Evolutionary conservation across 2,329 filamentous ascomycete species (phyloP).

Genomic region (Microsporum ferrugineum): DNA sequence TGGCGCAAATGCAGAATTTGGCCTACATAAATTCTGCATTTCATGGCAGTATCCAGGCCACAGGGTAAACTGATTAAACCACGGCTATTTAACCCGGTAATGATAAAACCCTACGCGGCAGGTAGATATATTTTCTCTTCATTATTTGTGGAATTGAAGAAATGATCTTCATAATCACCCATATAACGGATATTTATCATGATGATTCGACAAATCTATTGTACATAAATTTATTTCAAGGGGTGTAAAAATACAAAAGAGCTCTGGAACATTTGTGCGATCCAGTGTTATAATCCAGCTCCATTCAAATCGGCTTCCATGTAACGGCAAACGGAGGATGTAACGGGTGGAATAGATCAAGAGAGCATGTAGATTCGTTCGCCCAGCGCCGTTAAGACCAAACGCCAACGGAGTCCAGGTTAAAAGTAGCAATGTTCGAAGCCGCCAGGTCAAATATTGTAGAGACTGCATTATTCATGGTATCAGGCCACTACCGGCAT

Average conservation of each 20-base stretch:
- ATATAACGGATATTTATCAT: neutral
- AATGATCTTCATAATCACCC: neutral
- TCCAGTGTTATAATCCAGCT: neutral
- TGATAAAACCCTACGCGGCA: neutral
- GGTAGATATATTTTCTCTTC: neutral
- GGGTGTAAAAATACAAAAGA: neutral
- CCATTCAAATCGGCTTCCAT: neutral
- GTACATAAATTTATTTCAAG: neutral
- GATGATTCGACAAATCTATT: neutral
- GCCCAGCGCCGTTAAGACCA: no score
- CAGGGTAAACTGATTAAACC: neutral
- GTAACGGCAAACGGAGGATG: neutral
- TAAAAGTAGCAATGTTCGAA: neutral
- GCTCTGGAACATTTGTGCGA: neutral
- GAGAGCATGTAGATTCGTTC: neutral
- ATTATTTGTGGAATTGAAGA: neutral
- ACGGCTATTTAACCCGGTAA: neutral
- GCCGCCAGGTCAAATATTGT: neutral
- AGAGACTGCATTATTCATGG: neutral
- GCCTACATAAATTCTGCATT: neutral
- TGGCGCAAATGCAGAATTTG: neutral
- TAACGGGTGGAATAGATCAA: neutral
- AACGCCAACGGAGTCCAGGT: no score
- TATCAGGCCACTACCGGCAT: conserved; percentile 16
- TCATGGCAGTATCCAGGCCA: neutral